Percentiles rank a stretch among this genome's conserved stretches.
phyloP scores from a whole-genome alignment of 805 yeast species.

The Candida ovalis region DNA sequence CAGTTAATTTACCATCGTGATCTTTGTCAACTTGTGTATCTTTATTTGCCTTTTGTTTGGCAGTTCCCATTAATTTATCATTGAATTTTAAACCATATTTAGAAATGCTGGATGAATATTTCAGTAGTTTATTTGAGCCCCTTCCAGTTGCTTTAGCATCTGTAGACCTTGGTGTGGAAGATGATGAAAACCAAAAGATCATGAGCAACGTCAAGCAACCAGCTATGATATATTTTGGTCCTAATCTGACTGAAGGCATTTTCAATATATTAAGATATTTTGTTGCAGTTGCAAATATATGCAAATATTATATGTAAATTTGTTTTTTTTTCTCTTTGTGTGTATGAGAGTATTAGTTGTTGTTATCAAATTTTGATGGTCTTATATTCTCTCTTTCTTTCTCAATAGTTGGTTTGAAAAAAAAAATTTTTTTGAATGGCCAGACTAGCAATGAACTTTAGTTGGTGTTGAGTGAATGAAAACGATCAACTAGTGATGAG shows the following conservation, averaged over 20 bases:
- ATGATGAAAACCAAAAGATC: not conserved
- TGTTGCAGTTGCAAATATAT: not conserved
- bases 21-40: slow-evolving; percentile 15
- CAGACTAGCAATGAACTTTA: too few species aligned
- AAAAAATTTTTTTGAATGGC: too few species aligned
- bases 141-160: slow-evolving; percentile 2
- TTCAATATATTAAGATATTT: not conserved
- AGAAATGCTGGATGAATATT: slow-evolving; percentile 21
- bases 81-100: slow-evolving; percentile 27
- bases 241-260: not conserved
- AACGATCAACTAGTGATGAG: too few species aligned
- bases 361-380: too few species aligned
- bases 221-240: slow-evolving; percentile 6
- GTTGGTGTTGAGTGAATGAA: too few species aligned
- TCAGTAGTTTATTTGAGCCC: slow-evolving; percentile 13
- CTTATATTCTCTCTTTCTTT: too few species aligned
- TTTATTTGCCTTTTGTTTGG: slow-evolving; percentile 11
- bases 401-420: too few species aligned
- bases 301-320: too few species aligned
- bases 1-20: slow-evolving; percentile 22
- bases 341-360: not conserved
- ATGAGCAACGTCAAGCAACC: slow-evolving; percentile 4
- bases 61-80: slow-evolving; percentile 26
- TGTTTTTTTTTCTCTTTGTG: not conserved
- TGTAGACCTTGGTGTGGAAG: slow-evolving; percentile 3